phyloP scores from a whole-genome alignment of 2,329 filamentous ascomycete species.

The Xylaria sp. region DNA sequence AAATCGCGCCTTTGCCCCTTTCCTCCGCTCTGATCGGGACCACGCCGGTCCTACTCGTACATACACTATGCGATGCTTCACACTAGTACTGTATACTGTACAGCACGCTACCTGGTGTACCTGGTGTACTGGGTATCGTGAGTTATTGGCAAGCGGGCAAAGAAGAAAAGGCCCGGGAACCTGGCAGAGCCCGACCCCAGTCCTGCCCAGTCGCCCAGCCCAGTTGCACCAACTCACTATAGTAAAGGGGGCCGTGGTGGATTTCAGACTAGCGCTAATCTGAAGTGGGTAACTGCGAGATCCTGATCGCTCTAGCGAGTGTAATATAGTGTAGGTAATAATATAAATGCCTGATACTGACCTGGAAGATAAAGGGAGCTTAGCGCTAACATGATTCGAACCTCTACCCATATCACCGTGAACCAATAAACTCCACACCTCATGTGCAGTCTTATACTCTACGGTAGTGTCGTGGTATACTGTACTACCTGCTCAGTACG shows the following conservation, averaged over 20 bases:
- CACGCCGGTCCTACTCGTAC: conserved; percentile 24
- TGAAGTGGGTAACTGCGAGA: conserved; percentile 14
- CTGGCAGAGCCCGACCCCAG: conserved; percentile 24
- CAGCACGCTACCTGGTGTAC: not conserved
- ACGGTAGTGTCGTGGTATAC: not conserved
- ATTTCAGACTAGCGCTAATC: conserved; percentile 9
- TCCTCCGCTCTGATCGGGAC: conserved; percentile 25
- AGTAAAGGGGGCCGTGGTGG: not conserved
- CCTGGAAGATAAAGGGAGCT: not conserved
- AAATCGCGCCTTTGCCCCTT: conserved; percentile 27
- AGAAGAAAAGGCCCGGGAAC: conserved; percentile 30
- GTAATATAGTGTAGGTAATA: not conserved
- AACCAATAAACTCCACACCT: conserved; percentile 14
- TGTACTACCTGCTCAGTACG: no score
- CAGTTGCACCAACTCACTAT: not conserved
- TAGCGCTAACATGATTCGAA: conserved; percentile 1
- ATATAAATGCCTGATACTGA: not conserved
- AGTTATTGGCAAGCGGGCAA: conserved; percentile 16
- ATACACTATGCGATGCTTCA: not conserved
- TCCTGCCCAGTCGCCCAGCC: not conserved
- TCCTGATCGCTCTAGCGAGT: conserved; percentile 8
- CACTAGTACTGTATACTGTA: conserved; percentile 4
- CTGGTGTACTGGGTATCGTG: not conserved
- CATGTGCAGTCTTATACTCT: conserved; percentile 15
- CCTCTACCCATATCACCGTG: not conserved